Conservation (phyloP, 2,329 filamentous ascomycete genomes). For the Metarhizium sp. region DNA sequence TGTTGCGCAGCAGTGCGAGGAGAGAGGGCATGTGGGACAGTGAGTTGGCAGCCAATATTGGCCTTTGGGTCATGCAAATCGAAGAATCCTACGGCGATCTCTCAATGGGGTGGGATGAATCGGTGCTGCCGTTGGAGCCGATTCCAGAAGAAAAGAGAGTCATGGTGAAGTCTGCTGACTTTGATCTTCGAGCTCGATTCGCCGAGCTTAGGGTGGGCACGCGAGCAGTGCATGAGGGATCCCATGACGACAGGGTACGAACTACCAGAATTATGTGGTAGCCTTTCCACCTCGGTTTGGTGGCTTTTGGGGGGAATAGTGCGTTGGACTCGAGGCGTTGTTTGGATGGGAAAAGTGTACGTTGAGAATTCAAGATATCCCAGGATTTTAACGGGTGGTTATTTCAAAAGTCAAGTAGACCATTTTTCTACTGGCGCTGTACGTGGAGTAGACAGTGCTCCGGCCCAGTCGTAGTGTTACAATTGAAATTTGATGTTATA, state of each 20-base stretch:
- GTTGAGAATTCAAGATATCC: not conserved
- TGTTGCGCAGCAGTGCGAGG: conserved; percentile 49
- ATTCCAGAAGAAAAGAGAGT: conserved; percentile 46
- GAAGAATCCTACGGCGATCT: conserved; percentile 35
- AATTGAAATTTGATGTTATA: not conserved
- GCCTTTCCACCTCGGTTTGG: not conserved
- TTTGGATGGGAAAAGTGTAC: not conserved
- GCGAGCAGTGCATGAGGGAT: conserved; percentile 36
- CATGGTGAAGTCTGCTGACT: conserved; percentile 47
- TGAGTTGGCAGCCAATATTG: conserved; percentile 45
- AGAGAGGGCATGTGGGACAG: conserved; percentile 65
- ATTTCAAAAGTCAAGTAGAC: not conserved
- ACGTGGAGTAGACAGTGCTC: not conserved
- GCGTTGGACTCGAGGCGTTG: not conserved
- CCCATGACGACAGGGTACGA: conserved; percentile 37
- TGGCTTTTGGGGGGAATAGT: not conserved
- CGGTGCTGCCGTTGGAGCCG: conserved; percentile 7
- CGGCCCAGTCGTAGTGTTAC: not conserved
- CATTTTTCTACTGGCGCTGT: not conserved
- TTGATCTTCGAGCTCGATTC: conserved; percentile 41
- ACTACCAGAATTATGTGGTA: conserved; percentile 39
- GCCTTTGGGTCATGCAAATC: conserved; percentile 43
- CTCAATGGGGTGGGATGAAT: not conserved
- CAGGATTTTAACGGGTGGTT: not conserved
- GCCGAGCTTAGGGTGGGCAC: conserved; percentile 46